Evolutionary conservation across 345 rosid genomes (phyloP), one percentile per base, ranked within the genome.

Genomic region (Populus alba): DNA sequence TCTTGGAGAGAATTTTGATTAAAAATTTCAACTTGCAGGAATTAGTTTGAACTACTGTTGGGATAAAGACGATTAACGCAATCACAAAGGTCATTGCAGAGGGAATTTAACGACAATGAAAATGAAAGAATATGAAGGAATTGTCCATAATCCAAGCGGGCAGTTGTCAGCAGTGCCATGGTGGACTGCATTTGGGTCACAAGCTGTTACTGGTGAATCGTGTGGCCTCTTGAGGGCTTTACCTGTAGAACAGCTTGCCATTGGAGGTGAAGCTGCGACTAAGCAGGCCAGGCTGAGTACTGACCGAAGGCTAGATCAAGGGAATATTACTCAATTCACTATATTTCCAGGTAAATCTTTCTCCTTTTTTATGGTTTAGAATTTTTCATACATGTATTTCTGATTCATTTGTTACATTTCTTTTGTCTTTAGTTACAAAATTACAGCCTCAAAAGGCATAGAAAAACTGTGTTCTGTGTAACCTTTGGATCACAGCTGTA

Each of bases 121-220:
- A 84, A 84, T 89, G 74, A 90, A 90, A 79, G 94, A 90, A 71
- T 91, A 86, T 79, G 97, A 91, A 83, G 92, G 91, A 75, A 77
- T 71, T 73, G 84, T 68, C 17, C 87, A 85, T 73, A 81, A 81
- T 81, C 86, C 88, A 66, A 82, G 57, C 66, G 89, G 85, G 78
- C 93, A 88, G 65, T 43, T 89, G 39, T 78, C 88, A 45, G 86
- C 92, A 15, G 84, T 82, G 80, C 87, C 88, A 33, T 90, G 95
- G 95, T 92, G 93, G 97, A 86, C 76, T 82, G 80, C 84, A 66
- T 79, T 88, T 66, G 88, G 89, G 73, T 83, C 88, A 83, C 97
- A 88, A 66, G 81, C 90, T 8, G 71, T 77, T 84, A 80, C 66
- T 80, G 89, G 87, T 17, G 90, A 88, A 20, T 79, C 89, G 33